A percentile compares a stretch with the other conserved stretches of the same genome.
Evolutionary conservation across 306 rosid genomes (phyloP).

Genomic region (Vigna angularis): DNA sequence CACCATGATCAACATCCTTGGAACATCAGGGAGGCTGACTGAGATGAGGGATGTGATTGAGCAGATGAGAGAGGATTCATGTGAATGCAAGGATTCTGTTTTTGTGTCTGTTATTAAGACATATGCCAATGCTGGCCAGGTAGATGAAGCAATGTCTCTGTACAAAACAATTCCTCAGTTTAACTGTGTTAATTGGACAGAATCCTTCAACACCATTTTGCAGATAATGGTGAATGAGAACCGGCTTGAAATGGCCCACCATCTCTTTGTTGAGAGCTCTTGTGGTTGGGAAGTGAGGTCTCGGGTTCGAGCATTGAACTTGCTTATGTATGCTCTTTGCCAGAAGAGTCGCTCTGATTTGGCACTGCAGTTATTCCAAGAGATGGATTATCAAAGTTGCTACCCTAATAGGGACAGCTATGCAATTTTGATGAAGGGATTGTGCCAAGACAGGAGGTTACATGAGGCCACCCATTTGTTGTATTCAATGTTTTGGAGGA

Average conservation of each 20-base stretch:
- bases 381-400: constrained; percentile 61
- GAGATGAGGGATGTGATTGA: constrained; percentile 58
- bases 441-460: constrained; percentile 61
- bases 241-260: constrained; percentile 50
- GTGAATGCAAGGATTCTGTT: constrained; percentile 63
- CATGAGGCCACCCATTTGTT: constrained; percentile 64
- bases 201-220: constrained; percentile 59
- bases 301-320: constrained; percentile 51
- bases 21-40: constrained; percentile 46
- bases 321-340: constrained; percentile 60
- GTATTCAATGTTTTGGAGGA: constrained; percentile 71
- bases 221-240: constrained; percentile 55
- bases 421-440: constrained; percentile 56
- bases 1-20: constrained; percentile 61
- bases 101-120: constrained; percentile 58
- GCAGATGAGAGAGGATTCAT: constrained; percentile 58
- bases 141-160: constrained; percentile 54
- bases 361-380: constrained; percentile 59
- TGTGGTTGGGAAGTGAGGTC: constrained; percentile 63
- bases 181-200: constrained; percentile 62
- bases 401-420: constrained; percentile 61
- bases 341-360: constrained; percentile 53
- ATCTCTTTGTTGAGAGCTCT: constrained; percentile 53
- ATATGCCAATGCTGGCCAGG: constrained; percentile 48
- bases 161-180: constrained; percentile 53